Conservation (phyloP, 768 basidiomycete species). For the Phanerochaete sordida region DNA sequence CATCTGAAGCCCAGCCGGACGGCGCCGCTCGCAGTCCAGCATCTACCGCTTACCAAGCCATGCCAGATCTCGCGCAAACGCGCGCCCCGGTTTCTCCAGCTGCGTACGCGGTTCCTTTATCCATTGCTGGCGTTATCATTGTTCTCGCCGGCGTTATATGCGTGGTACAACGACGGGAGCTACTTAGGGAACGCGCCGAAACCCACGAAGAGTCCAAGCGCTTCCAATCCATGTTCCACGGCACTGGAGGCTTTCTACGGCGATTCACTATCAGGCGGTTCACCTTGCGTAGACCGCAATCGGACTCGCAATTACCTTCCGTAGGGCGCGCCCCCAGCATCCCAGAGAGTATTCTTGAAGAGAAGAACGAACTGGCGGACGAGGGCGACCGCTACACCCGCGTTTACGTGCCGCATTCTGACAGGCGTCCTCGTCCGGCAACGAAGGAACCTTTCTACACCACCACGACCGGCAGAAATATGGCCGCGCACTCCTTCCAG, state of each 20-base stretch:
- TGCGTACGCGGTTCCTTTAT: constrained; percentile 32
- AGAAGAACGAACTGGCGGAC: not conserved
- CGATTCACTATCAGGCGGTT: not conserved
- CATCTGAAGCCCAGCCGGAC: not conserved
- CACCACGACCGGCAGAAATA: not conserved
- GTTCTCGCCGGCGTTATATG: constrained; percentile 23
- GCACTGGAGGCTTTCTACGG: not conserved
- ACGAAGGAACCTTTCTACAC: not conserved
- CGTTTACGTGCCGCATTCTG: constrained; percentile 1
- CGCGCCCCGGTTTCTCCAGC: constrained; percentile 25
- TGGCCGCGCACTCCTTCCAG: not conserved
- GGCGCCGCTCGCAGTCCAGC: not conserved
- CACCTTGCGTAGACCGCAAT: not conserved
- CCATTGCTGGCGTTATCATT: constrained; percentile 27
- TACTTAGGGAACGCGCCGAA: constrained; percentile 18
- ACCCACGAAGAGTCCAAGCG: not conserved
- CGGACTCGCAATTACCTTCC: not conserved
- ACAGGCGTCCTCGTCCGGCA: not conserved
- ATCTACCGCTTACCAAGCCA: constrained; percentile 8
- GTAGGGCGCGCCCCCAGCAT: not conserved
- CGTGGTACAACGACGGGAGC: constrained; percentile 26
- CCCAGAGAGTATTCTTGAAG: not conserved
- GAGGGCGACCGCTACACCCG: constrained; percentile 5
- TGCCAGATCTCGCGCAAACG: constrained; percentile 14
- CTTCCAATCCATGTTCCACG: not conserved